phyloP scores from a whole-genome alignment of 176 grass and related monocot genomes.

The Dendrocalamus sinicus region DNA sequence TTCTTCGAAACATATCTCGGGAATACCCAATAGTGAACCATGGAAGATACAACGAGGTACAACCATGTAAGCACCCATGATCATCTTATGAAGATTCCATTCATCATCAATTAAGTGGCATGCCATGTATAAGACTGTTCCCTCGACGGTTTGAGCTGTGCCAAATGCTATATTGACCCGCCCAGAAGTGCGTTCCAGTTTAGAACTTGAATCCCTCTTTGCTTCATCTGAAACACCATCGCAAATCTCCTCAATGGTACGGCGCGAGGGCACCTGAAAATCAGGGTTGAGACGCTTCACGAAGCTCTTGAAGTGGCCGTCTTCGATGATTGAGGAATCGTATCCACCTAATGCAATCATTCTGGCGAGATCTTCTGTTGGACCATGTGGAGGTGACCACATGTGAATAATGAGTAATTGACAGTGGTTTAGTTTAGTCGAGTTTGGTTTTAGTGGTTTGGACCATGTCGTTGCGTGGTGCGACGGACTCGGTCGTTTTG shows the following conservation, averaged over 20 bases:
- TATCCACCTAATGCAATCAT: background rate
- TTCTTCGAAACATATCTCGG: no score
- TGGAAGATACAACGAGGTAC: no score
- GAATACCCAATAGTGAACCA: no score
- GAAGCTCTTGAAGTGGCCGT: constrained; percentile 1
- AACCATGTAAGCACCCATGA: background rate
- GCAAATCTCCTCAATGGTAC: background rate
- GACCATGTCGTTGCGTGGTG: no score
- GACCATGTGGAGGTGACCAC: no score
- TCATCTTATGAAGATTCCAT: background rate
- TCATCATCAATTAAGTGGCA: constrained; percentile 18
- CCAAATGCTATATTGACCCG: background rate
- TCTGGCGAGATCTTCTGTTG: background rate
- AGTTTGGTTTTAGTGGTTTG: no score
- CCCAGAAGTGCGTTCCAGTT: background rate
- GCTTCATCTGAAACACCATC: background rate
- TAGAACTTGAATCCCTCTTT: background rate
- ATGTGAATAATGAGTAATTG: no score
- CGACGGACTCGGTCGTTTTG: no score
- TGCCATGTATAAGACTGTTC: background rate
- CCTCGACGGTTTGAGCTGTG: background rate
- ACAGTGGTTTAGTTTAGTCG: no score
- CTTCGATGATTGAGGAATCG: background rate
- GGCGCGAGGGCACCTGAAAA: constrained; percentile 7
- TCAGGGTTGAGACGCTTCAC: background rate